Conservation (phyloP, 116 monocot species). For the Cymodocea nodosa region DNA sequence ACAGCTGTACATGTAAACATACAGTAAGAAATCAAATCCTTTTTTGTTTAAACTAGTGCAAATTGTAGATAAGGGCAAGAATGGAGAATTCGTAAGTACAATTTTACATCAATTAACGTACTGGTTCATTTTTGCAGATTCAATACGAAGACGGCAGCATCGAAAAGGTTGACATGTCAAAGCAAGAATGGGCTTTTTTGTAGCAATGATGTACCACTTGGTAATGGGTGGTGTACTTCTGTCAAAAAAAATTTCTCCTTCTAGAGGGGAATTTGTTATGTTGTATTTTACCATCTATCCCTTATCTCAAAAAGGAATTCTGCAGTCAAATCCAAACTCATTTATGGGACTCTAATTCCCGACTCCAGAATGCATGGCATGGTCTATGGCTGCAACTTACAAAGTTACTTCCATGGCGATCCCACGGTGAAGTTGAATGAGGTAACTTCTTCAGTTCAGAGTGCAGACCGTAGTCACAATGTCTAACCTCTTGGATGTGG, state of each 20-base stretch:
- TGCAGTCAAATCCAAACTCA: no score
- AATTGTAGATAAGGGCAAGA: background rate
- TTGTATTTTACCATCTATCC: background rate
- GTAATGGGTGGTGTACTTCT: background rate
- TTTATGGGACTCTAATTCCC: no score
- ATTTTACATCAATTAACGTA: background rate
- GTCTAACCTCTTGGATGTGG: no score
- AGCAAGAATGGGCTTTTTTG: conserved; percentile 20
- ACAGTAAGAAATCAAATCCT: conserved; percentile 8
- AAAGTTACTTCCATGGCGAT: no score
- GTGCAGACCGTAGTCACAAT: no score
- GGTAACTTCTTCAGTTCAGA: no score
- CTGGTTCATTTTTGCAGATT: conserved; percentile 4
- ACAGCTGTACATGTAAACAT: conserved; percentile 9
- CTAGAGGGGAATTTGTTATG: no score
- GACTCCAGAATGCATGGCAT: no score
- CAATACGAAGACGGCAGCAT: conserved; percentile 14
- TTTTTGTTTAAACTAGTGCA: background rate
- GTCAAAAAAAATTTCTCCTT: background rate
- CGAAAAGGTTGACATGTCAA: conserved; percentile 13
- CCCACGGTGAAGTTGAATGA: no score
- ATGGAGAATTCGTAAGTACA: background rate
- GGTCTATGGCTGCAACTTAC: no score
- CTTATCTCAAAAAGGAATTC: background rate
- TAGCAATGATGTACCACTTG: background rate